These are phyloP conservation scores for Paecilomyces dactylethromorphus DNA, from an alignment of 2,329 filamentous ascomycete species.

Conservation along the genomic window DNA sequence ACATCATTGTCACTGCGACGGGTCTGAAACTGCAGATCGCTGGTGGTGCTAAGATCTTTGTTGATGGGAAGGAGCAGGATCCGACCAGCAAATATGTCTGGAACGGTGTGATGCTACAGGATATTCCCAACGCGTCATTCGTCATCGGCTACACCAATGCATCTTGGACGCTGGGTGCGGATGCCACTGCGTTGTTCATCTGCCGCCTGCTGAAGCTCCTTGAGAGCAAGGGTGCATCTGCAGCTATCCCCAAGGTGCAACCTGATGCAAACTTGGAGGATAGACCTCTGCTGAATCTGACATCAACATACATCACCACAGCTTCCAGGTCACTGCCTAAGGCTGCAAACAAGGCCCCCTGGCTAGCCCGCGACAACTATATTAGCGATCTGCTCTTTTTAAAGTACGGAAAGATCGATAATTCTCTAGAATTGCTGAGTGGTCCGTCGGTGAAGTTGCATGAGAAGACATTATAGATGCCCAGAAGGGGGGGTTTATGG, in stretches of 20 bases:
- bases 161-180: conserved; percentile 40
- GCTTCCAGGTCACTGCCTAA: conserved; percentile 29
- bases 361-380: conserved; percentile 34
- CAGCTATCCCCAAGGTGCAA: conserved; percentile 18
- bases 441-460: neutral
- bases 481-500: neutral
- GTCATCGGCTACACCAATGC: conserved; percentile 40
- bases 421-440: conserved; percentile 22
- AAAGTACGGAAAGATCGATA: conserved; percentile 26
- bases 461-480: neutral
- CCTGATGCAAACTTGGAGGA: conserved; percentile 13
- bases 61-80: conserved; percentile 31
- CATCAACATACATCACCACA: conserved; percentile 34
- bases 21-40: conserved; percentile 36
- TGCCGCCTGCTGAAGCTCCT: conserved; percentile 29
- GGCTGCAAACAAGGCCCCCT: conserved; percentile 33
- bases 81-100: conserved; percentile 33
- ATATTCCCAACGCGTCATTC: conserved; percentile 36
- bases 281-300: conserved; percentile 29
- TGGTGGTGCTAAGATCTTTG: conserved; percentile 26
- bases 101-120: conserved; percentile 39
- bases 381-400: conserved; percentile 33
- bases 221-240: conserved; percentile 16
- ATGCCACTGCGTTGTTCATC: conserved; percentile 36
- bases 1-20: conserved; percentile 40